Percentiles rank a stretch among this genome's conserved stretches.
These are phyloP conservation scores for Trypanosoma vivax DNA, from an alignment of 208 protist species.

Conservation along the genomic window DNA sequence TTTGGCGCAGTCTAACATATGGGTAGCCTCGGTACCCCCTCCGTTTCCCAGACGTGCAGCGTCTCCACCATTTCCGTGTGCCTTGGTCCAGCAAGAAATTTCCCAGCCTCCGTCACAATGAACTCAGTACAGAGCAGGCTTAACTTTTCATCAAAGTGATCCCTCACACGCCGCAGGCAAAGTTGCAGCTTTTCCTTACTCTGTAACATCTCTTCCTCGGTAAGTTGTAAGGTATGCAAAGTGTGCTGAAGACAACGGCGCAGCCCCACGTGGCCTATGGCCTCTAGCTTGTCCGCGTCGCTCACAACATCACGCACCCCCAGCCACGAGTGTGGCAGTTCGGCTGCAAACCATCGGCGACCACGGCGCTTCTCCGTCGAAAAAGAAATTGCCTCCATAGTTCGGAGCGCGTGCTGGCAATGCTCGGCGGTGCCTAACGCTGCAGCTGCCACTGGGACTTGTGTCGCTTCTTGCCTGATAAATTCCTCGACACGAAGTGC, in stretches of 20 bases:
- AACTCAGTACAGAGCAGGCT: constrained; percentile 34
- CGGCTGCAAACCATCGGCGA: constrained; percentile 59
- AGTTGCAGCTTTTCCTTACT: neutral
- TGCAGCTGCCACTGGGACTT: neutral
- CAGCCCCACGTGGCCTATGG: constrained; percentile 64
- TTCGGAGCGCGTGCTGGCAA: constrained; percentile 5
- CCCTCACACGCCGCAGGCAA: constrained; percentile 42
- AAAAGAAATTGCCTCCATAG: constrained; percentile 70
- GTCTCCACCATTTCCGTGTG: constrained; percentile 48
- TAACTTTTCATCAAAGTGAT: constrained; percentile 76
- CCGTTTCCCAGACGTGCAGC: constrained; percentile 45
- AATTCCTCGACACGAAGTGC: constrained; percentile 28
- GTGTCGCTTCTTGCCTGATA: constrained; percentile 11
- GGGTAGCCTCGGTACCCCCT: constrained; percentile 37
- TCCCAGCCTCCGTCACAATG: constrained; percentile 57
- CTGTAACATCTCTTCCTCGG: neutral
- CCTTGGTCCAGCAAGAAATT: constrained; percentile 38
- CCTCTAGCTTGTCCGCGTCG: constrained; percentile 82
- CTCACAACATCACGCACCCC: constrained; percentile 67
- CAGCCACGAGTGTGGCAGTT: constrained; percentile 42
- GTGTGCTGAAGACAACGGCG: constrained; percentile 71
- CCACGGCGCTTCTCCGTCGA: constrained; percentile 66
- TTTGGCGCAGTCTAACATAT: too few relatives aligned
- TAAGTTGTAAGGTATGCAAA: neutral
- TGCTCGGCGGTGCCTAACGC: neutral